Evolutionary conservation across 1,284 basidiomycete genomes (phyloP), one percentile per base, ranked within the genome.

Genomic region (Cutaneotrichosporon dermatis): DNA sequence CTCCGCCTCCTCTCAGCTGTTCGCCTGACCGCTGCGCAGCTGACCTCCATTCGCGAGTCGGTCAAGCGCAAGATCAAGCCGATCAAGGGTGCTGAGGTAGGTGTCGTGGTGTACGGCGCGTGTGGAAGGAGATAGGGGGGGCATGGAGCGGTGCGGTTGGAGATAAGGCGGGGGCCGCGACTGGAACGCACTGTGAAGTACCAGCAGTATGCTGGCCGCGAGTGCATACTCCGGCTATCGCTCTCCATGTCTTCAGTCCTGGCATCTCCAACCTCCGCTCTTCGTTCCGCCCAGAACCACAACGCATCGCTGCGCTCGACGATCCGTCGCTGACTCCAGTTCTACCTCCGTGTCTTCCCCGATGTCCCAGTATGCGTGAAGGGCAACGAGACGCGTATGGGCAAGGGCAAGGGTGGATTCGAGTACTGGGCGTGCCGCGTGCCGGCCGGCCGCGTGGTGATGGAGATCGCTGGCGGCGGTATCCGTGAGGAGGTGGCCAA

Each of bases 311-410:
- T 25, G 25, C 25, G 25, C 25, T 25, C 25, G 25, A 25, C 25
- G 25, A 25, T 25, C 25, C 53, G 4, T 6, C 40, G 25, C 54
- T 55, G 10, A 55, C 54, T 10, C 45, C 25, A 55, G 54, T 85
- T 93, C 39, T 93, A 85, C 76, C 75, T 97, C 77, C 83, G 94
- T 34, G 88, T 98, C 34, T 99, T 98, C 80, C 95, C 95, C 4
- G 92, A 98, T 79, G 87, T 97, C 58, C 93, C 95, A 3, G 92
- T 99, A 59, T 97, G 94, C 80, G 88, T 98, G 59, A 98, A 99
- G 86, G 95, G 95, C 57, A 98, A 97, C 72, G 95, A 99, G 78
- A 96, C 94, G 6, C 89, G 96, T 85, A 99, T 99, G 96, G 95
- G 95, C 50, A 98, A 98, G 79, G 96, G 96, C 60, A 99, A 99